A percentile compares a stretch with the other conserved stretches of the same genome.
phyloP scores from a whole-genome alignment of 1,284 basidiomycete genomes.

The Dichomitus squalens region DNA sequence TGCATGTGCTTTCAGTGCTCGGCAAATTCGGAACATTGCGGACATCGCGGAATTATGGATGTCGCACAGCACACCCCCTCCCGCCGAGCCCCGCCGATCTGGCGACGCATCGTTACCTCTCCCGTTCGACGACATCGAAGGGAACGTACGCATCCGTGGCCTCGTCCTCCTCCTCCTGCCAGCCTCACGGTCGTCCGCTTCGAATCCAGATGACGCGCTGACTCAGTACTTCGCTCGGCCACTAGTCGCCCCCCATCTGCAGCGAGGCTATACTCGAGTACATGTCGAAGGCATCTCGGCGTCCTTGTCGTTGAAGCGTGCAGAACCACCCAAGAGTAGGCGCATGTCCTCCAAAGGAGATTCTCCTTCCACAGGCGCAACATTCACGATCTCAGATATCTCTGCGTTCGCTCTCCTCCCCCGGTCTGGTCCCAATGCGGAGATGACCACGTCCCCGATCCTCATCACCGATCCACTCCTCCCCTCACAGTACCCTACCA shows the following conservation, averaged over 20 bases:
- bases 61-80: slow-evolving; percentile 30
- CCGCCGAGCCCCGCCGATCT: not conserved
- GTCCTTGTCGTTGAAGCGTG: slow-evolving; percentile 34
- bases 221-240: slow-evolving; percentile 57
- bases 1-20: slow-evolving; percentile 52
- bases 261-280: slow-evolving; percentile 55
- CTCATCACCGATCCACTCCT: slow-evolving; percentile 66
- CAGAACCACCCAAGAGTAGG: slow-evolving; percentile 1
- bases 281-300: slow-evolving; percentile 53
- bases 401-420: slow-evolving; percentile 53
- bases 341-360: slow-evolving; percentile 13
- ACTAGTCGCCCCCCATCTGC: slow-evolving; percentile 51
- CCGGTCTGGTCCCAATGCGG: slow-evolving; percentile 1
- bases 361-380: slow-evolving; percentile 14
- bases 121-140: slow-evolving; percentile 40
- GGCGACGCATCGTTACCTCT: slow-evolving; percentile 11
- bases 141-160: slow-evolving; percentile 46
- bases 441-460: slow-evolving; percentile 51
- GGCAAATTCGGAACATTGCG: slow-evolving; percentile 52
- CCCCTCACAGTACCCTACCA: slow-evolving; percentile 46
- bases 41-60: slow-evolving; percentile 43
- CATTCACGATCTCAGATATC: slow-evolving; percentile 48
- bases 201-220: slow-evolving; percentile 24
- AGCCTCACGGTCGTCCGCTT: slow-evolving; percentile 16
- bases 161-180: slow-evolving; percentile 52